Percentiles rank a stretch among this genome's conserved stretches.
Conservation (phyloP, 192 early-diverging fungal species). For the Podila clonocystis region DNA sequence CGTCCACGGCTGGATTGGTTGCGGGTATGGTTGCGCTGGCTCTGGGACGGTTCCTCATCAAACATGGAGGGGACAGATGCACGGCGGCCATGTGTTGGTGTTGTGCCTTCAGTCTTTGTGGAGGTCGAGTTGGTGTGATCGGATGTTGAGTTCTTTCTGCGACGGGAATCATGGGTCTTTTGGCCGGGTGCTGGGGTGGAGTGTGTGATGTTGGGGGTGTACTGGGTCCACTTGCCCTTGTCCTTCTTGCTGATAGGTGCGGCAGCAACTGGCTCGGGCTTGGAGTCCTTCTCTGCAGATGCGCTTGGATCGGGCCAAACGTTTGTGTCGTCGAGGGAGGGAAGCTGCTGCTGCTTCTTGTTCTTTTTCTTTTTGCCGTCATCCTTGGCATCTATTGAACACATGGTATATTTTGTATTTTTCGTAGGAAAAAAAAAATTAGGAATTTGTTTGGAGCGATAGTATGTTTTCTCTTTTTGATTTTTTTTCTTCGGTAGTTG, state of each 20-base stretch:
- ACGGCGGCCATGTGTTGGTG: slow-evolving; percentile 28
- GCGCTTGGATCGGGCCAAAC: slow-evolving; percentile 52
- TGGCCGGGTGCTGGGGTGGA: slow-evolving; percentile 53
- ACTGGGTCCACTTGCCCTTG: slow-evolving; percentile 63
- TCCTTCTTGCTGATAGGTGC: slow-evolving; percentile 51
- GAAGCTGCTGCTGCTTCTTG: slow-evolving; percentile 34
- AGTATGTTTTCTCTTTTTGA: not conserved
- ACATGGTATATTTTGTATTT: not conserved
- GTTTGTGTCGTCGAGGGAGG: slow-evolving; percentile 43
- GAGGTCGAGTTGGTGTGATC: slow-evolving; percentile 5
- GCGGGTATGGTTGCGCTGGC: slow-evolving; percentile 29
- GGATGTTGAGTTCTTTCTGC: slow-evolving; percentile 35
- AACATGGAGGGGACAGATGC: slow-evolving; percentile 46
- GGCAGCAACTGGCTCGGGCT: slow-evolving; percentile 31
- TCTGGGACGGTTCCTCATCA: slow-evolving; percentile 33
- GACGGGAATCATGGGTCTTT: slow-evolving; percentile 38
- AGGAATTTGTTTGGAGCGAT: not conserved
- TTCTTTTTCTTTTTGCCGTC: slow-evolving; percentile 34
- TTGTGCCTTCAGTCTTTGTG: not conserved
- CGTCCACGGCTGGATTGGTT: slow-evolving; percentile 33
- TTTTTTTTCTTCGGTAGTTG: too few species aligned
- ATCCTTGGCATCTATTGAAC: slow-evolving; percentile 19
- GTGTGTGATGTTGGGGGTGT: slow-evolving; percentile 64
- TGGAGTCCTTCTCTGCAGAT: slow-evolving; percentile 43
- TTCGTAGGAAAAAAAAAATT: too few species aligned